Base-by-base conservation (phyloP, 495 filamentous ascomycete genomes). In the Tuber brumale region DNA sequence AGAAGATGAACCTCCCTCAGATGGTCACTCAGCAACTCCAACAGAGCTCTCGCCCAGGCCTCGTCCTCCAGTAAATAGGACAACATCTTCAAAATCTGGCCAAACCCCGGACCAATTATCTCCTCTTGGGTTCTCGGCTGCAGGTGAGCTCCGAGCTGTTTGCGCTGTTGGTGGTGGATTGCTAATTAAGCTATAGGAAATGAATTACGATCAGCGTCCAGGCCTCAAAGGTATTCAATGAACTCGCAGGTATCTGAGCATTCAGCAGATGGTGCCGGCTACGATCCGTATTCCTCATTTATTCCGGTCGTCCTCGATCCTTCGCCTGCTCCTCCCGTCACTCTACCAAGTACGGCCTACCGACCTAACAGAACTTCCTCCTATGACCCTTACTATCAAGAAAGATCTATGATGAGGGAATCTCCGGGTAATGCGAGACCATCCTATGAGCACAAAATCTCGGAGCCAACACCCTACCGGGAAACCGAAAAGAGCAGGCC, bases 271-370 rank as follows among this genome's bases (percentile, higher is more conserved):
- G 35, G 75, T 48, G 44, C 37, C 27, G 48, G 69, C 75, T 76
- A 79, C 31, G 80, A 82, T 48, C 80, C 80, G 39, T 83, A 83
- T 76, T 92, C 96, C 76, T 78, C 77, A 16, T 92, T 96, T 72
- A 95, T 99, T 72, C 94, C 95, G 8, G 90, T 99, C 79, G 93
- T 93, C 42, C 88, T 97, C 69, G 95, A 99, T 80, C 92, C 94
- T 16, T 93, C 90, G 44, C 89, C 92, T 44, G 89, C 89, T 31
- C 88, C 89, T 19, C 87, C 89, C 43, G 85, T 89, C 45, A 86
- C 89, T 42, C 86, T 88, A 23, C 86, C 82, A 61, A 76, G 75
- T 45, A 83, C 84, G 69, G 74, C 83, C 48, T 83, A 85, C 48
- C 77, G 70, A 43, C 72, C 73, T 2, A 80, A 80, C 69, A 73